Conservation (phyloP, 352 stramenopile species). For the Globisporangium splendens region DNA sequence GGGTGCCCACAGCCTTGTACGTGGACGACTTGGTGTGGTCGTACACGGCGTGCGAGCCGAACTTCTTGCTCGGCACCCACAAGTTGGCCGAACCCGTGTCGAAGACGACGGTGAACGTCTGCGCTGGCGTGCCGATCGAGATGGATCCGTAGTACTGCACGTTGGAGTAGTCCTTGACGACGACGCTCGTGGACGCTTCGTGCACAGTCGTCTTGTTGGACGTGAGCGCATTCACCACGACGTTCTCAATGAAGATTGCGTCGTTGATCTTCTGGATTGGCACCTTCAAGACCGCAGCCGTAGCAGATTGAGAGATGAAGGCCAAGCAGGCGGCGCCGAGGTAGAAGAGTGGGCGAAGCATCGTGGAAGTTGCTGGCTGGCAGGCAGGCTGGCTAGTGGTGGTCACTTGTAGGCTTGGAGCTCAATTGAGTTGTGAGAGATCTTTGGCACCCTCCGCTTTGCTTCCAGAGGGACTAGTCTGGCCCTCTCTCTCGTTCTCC, state of each 20-base stretch:
- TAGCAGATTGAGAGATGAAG: not conserved
- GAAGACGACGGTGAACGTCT: slow-evolving; percentile 32
- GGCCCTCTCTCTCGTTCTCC: too few species aligned
- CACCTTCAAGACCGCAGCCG: not conserved
- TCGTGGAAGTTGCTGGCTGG: not conserved
- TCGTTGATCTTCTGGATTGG: not conserved
- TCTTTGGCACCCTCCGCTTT: not conserved
- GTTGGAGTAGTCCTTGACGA: slow-evolving; percentile 91
- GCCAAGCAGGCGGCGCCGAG: not conserved
- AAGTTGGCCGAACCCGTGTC: slow-evolving; percentile 32
- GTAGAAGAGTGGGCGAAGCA: not conserved
- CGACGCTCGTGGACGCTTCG: slow-evolving; percentile 27
- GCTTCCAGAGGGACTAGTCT: too few species aligned
- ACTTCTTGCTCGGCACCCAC: slow-evolving; percentile 24
- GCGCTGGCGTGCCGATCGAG: slow-evolving; percentile 32
- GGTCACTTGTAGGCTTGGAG: not conserved
- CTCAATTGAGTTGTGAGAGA: not conserved
- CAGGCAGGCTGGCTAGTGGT: too few species aligned
- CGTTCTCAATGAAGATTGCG: not conserved
- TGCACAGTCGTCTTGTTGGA: too few species aligned
- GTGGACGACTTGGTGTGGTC: slow-evolving; percentile 54
- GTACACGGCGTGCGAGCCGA: slow-evolving; percentile 41
- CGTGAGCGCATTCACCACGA: not conserved
- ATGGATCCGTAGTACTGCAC: slow-evolving; percentile 95
- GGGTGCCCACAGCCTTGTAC: slow-evolving; percentile 62